Percentiles rank a stretch among this genome's conserved stretches.
Conservation (phyloP, 768 basidiomycete genomes). For the Collybia nuda region DNA sequence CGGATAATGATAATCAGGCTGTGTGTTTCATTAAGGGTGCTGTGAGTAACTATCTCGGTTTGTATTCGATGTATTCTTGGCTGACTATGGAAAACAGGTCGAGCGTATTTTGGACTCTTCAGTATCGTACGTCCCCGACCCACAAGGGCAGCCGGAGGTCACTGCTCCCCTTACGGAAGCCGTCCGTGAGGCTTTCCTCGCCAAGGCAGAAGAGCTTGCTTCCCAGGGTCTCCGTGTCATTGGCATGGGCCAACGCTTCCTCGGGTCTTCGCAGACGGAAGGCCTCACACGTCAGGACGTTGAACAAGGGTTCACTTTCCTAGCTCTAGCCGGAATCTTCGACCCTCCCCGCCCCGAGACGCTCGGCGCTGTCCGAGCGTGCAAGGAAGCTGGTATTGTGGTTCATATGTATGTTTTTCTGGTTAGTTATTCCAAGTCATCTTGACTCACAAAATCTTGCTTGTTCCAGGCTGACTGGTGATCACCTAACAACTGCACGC, state of each 20-base stretch:
- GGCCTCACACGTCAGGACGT: constrained; percentile 38
- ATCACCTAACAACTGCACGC: constrained; percentile 50
- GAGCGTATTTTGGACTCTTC: constrained; percentile 54
- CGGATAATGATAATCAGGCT: constrained; percentile 16
- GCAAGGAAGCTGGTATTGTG: constrained; percentile 51
- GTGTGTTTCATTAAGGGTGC: constrained; percentile 35
- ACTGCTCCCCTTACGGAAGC: constrained; percentile 27
- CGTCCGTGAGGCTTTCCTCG: constrained; percentile 23
- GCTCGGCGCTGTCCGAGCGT: constrained; percentile 47
- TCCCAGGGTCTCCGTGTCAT: constrained; percentile 41
- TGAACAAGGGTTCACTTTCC: constrained; percentile 46
- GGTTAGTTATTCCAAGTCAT: neutral
- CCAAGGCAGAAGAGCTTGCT: constrained; percentile 36
- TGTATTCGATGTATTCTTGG: neutral
- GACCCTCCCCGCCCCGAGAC: constrained; percentile 59
- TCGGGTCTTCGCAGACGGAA: constrained; percentile 19
- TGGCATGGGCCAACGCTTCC: constrained; percentile 28
- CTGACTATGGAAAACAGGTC: constrained; percentile 18
- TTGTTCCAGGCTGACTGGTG: constrained; percentile 49
- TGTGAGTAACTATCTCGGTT: constrained; percentile 17
- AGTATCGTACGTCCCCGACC: constrained; percentile 26
- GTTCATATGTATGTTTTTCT: constrained; percentile 34
- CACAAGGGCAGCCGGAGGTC: constrained; percentile 17
- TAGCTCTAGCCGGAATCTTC: constrained; percentile 55
- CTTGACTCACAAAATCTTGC: neutral